Evolutionary conservation across 2,329 filamentous ascomycete species (phyloP), one percentile per base, ranked within the genome.

Genomic region (Dothideomycetes sp.): DNA sequence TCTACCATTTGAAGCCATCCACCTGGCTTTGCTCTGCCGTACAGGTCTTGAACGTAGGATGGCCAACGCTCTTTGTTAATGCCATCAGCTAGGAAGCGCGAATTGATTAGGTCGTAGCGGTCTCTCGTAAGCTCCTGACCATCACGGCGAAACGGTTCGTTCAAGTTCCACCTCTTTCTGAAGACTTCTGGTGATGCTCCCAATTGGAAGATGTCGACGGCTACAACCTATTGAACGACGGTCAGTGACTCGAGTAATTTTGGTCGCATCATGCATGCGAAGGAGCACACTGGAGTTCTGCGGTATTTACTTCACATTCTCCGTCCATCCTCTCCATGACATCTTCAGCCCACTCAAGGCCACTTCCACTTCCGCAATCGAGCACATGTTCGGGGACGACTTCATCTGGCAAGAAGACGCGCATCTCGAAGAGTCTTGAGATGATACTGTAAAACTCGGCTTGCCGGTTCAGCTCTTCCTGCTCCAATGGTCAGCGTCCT

Each of bases 1-100:
- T 94, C 88, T n/a, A 84, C 75, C 72, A 94, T 80, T 55, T 94
- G 86, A 45, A 83, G 73, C 85, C 86, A 94, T 1, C 88, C 87
- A 2, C 80, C 82, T 5, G 78, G 80, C 36, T 76, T 80, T 47
- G 88, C 65, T 8, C 86, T 71, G 16, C 76, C 71, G 49, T 76
- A 74, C 45, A 94, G 82, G 51, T 94, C 88, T 50, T 70, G 68
- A 48, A 94, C 61, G 60, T 93, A 94, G 22, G 71, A 70, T 41
- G 66, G 62, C 88, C 88, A 95, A 58, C 85, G 73, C 47, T 70
- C 64, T 43, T 69, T 65, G 53, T 88, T 71, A 52, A 94, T 83
- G 0, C 84, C 86, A 16, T 76, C 77, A 49, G 74, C 68, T 59
- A 85, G 67, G 61, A 82, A 71, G 50, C 79, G 76, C 51, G 84